phyloP scores from a whole-genome alignment of 2,329 filamentous ascomycete genomes.

The Plenodomus biglobosus region DNA sequence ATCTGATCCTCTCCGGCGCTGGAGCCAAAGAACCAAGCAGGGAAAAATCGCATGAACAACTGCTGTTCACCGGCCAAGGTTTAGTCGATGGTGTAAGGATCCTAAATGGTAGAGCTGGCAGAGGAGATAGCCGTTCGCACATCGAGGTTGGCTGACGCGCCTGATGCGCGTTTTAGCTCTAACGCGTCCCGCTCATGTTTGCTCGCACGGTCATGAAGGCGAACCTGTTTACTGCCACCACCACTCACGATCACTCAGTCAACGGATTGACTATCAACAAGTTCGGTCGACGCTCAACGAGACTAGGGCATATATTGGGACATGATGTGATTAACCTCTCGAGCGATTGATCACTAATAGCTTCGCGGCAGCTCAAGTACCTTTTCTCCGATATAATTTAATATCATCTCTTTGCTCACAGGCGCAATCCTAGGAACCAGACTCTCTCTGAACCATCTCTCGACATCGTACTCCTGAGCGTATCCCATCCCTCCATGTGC shows the following conservation, averaged over 20 bases:
- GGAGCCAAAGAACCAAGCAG: background rate
- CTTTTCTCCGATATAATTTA: slow-evolving; percentile 72
- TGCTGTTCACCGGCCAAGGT: background rate
- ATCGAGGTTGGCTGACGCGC: background rate
- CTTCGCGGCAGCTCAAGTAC: slow-evolving; percentile 67
- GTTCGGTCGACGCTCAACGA: background rate
- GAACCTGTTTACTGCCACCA: background rate
- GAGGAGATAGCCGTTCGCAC: background rate
- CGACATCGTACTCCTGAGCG: slow-evolving; percentile 64
- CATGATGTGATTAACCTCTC: background rate
- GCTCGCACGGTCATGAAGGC: background rate
- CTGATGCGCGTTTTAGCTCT: background rate
- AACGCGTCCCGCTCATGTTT: background rate
- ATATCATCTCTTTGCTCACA: slow-evolving; percentile 69
- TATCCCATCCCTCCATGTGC: slow-evolving; percentile 65
- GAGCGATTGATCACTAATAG: slow-evolving; percentile 51
- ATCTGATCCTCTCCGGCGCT: background rate
- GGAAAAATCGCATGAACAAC: background rate
- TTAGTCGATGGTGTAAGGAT: background rate
- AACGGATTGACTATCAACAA: background rate
- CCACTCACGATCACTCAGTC: background rate
- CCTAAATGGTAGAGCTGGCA: background rate
- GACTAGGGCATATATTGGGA: background rate
- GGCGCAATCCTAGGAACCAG: slow-evolving; percentile 63
- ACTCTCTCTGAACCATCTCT: slow-evolving; percentile 61